A percentile compares a stretch with the other conserved stretches of the same genome.
These are phyloP conservation scores for Magnolia kwangsiensis DNA, from an alignment of 164 flowering plant genomes.

Conservation along the genomic window DNA sequence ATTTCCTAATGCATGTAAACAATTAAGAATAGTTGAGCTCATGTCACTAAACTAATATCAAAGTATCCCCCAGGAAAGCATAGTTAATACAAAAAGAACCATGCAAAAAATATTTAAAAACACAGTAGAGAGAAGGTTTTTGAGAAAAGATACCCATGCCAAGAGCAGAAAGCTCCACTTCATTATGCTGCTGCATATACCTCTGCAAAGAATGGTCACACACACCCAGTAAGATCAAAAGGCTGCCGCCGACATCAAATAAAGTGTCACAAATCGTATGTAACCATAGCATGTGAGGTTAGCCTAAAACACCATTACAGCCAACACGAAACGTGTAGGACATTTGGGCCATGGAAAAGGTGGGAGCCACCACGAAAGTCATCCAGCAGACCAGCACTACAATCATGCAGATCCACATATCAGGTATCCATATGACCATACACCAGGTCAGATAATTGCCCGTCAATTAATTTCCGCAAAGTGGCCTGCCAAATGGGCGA, in stretches of 20 bases:
- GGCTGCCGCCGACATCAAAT: not conserved
- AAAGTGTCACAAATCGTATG: not conserved
- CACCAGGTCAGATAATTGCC: too few species aligned
- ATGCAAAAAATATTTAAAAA: not conserved
- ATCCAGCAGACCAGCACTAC: not conserved
- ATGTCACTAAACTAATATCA: not conserved
- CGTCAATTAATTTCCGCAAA: too few species aligned
- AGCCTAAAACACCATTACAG: not conserved
- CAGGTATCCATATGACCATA: too few species aligned
- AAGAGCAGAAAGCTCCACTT: constrained; percentile 62
- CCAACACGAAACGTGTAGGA: not conserved
- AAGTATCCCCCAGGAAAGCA: not conserved
- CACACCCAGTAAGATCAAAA: not conserved
- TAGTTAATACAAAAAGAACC: not conserved
- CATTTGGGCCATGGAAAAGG: not conserved
- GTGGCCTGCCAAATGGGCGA: too few species aligned
- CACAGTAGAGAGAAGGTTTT: not conserved
- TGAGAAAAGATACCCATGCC: constrained; percentile 49
- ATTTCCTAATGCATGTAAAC: not conserved
- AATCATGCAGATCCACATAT: too few species aligned
- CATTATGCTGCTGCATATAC: constrained; percentile 49
- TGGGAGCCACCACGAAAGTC: not conserved
- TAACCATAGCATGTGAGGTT: not conserved
- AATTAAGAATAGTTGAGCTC: not conserved
- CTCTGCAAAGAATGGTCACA: constrained; percentile 24